Evolutionary conservation across 805 yeast genomes (phyloP), one percentile per base, ranked within the genome.

Genomic region (Sugiyamaella boreocaroliniensis): DNA sequence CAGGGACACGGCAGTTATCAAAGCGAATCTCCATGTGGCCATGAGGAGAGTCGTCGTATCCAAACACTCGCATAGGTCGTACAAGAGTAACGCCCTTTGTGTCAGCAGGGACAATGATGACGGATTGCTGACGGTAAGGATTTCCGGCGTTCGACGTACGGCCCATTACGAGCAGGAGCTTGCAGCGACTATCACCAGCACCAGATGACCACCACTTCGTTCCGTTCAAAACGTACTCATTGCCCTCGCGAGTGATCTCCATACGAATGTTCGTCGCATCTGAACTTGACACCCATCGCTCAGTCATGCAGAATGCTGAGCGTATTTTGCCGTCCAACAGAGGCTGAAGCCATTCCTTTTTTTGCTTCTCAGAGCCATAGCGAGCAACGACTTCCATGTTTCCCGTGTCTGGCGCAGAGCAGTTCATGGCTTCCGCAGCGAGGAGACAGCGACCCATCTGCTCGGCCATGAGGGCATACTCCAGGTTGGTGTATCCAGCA

Each of bases 191-290:
- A 63, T 81, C 86, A 22, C 85, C 85, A 40, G 85, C 85, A 29
- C 86, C 86, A 0, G 85, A 79, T 2, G 85, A 82, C 75, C 82
- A 81, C 86, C 86, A 82, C 63, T 82, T 82, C 50, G 79, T 73
- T 5, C 86, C 86, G 55, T 78, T 78, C 47, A 82, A 58, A 1
- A 80, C 76, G 49, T 72, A 78, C 40, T 67, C 58, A 18, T 75
- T 72, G 2, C 79, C 82, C 14, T 63, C 65, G 4, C 61, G 61
- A 53, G 68, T 71, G 29, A 82, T 82, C 29, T 71, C 61, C 42
- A 76, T 66, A 1, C 78, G 71, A 53, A 81, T 79, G 64, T 81
- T 81, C 57, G 81, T 71, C 1, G 85, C 84, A 64, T 82, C 81
- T 12, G 85, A 80, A 0, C 83, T 78, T 4, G 83, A 76, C 12